Evolutionary conservation across 2,329 filamentous ascomycete genomes (phyloP).

Genomic region (Fusarium nodosum): DNA sequence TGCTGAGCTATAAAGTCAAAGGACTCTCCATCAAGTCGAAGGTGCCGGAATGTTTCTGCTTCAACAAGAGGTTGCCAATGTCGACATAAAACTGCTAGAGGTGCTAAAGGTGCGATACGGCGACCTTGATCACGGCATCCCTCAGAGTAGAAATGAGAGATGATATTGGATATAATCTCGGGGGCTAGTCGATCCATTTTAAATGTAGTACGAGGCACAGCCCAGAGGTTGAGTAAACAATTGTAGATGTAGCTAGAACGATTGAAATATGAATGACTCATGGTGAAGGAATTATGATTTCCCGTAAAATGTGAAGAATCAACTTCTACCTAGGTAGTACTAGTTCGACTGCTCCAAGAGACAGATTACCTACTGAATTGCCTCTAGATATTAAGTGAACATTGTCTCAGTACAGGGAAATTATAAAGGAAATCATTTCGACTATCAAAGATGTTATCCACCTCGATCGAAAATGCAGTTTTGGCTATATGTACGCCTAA

Average conservation of each 20-base stretch:
- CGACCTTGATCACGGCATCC: not conserved
- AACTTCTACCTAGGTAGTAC: not conserved
- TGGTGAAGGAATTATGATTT: not conserved
- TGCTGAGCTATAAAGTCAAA: not conserved
- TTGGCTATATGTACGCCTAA: fast-evolving
- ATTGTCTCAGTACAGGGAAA: not conserved
- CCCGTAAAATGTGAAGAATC: not conserved
- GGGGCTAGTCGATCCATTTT: constrained; percentile 9
- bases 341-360: not conserved
- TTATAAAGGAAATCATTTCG: not conserved
- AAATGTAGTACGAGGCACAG: not conserved
- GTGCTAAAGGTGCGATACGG: not conserved
- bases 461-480: too few relatives aligned
- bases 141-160: not conserved
- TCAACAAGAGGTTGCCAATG: constrained; percentile 19
- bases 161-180: constrained; percentile 15
- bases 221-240: not conserved
- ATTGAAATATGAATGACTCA: not conserved
- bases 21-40: not conserved
- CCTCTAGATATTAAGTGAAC: fast-evolving
- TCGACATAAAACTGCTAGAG: not conserved
- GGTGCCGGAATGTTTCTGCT: not conserved
- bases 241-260: not conserved
- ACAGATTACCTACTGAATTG: not conserved
- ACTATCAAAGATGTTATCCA: not conserved